phyloP scores from a whole-genome alignment of 2,329 filamentous ascomycete genomes.

The Neofusicoccum umdonicola region DNA sequence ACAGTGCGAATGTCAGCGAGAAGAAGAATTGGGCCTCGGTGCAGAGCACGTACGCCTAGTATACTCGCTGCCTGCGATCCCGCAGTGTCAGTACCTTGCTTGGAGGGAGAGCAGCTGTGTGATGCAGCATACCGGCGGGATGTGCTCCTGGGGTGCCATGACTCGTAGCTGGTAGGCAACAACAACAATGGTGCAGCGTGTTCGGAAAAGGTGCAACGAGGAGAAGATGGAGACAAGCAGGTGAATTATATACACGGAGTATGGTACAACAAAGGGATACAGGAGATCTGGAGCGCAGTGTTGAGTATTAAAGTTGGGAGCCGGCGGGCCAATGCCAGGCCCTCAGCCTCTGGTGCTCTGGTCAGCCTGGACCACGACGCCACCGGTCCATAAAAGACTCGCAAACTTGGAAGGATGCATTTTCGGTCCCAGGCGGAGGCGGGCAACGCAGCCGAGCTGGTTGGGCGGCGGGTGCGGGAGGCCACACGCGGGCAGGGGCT shows the following conservation, averaged over 20 bases:
- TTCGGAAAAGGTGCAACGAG: neutral
- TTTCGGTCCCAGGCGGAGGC: neutral
- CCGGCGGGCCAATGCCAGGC: neutral
- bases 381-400: conserved; percentile 14
- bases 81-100: conserved; percentile 23
- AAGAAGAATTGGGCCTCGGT: neutral
- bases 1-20: neutral
- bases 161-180: neutral
- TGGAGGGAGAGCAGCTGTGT: neutral
- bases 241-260: neutral
- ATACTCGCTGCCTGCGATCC: conserved; percentile 36
- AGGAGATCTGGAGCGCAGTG: neutral
- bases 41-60: conserved; percentile 35
- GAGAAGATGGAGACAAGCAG: neutral
- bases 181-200: neutral
- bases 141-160: conserved; percentile 18
- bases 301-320: conserved; percentile 10
- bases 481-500: conserved; percentile 3
- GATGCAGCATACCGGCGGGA: conserved; percentile 6
- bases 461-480: conserved; percentile 7
- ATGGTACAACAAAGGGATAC: neutral
- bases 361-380: conserved; percentile 1
- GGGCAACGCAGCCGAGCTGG: neutral
- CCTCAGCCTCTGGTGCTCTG: conserved; percentile 6
- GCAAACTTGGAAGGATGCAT: neutral